A percentile compares a stretch with the other conserved stretches of the same genome.
phyloP scores from a whole-genome alignment of 257 asterid species.

The Paraleonurus japonicus region DNA sequence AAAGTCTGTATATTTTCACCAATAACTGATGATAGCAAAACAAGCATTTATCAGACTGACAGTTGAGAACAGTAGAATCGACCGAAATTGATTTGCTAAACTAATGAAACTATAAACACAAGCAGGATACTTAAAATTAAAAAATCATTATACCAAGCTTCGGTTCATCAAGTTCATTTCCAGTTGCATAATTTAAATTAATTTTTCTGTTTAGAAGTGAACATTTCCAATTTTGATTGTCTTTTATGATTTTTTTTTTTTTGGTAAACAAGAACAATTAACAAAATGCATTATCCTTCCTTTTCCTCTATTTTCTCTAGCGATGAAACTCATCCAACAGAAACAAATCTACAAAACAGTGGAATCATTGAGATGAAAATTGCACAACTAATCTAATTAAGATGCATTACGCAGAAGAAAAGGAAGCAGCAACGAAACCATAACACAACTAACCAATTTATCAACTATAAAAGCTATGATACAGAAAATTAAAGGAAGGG shows the following conservation, averaged over 20 bases:
- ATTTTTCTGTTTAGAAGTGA: not conserved
- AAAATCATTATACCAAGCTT: too few species aligned
- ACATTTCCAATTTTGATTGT: not conserved
- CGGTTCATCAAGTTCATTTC: too few species aligned
- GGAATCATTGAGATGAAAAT: not conserved
- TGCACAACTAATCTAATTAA: not conserved
- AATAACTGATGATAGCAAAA: not conserved
- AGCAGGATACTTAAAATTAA: not conserved
- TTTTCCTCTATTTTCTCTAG: not conserved
- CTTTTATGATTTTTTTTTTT: too few species aligned
- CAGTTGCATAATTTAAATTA: too few species aligned
- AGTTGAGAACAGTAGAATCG: not conserved
- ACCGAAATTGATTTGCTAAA: not conserved
- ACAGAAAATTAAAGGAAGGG: slow-evolving; percentile 4
- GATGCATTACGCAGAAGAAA: not conserved
- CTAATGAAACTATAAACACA: not conserved
- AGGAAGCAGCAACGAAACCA: not conserved
- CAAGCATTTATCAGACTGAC: not conserved
- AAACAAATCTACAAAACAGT: not conserved
- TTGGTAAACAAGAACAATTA: too few species aligned
- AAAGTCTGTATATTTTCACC: too few species aligned
- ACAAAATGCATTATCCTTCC: too few species aligned
- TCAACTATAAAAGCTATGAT: not conserved
- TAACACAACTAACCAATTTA: slow-evolving; percentile 6
- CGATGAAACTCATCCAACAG: not conserved